Conservation (phyloP, 2,329 filamentous ascomycete genomes). For the Albophoma yamanashiensis region DNA sequence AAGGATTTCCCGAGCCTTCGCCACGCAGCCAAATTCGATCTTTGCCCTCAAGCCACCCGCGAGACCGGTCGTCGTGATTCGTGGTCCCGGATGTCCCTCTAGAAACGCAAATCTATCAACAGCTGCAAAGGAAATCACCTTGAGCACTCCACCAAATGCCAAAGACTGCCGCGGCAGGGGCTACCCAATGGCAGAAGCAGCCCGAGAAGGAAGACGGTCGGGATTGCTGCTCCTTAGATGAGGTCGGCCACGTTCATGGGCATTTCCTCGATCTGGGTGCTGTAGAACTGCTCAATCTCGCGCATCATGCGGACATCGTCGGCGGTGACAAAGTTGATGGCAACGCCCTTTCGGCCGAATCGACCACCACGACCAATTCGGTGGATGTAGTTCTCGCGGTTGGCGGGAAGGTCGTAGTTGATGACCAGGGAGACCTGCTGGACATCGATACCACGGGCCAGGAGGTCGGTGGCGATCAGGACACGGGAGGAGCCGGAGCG, state of each 20-base stretch:
- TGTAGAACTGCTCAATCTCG: constrained; percentile 99
- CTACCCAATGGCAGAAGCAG: constrained; percentile 10
- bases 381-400: constrained; percentile 99
- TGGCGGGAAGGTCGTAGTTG: constrained; percentile 98
- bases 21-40: constrained; percentile 23
- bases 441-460: constrained; percentile 99
- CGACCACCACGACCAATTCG: constrained; percentile 98
- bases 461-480: constrained; percentile 92
- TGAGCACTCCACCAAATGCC: constrained; percentile 18
- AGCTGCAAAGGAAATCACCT: constrained; percentile 22
- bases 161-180: constrained; percentile 14
- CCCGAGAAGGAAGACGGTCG: constrained; percentile 12
- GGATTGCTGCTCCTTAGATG: constrained; percentile 42
- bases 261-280: constrained; percentile 99
- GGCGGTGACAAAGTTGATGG: constrained; percentile 99
- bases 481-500: constrained; percentile 97
- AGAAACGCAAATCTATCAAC: constrained; percentile 30
- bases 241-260: constrained; percentile 84
- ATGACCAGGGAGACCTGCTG: constrained; percentile 99
- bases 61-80: constrained; percentile 12
- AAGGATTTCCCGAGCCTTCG: constrained; percentile 26
- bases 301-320: constrained; percentile 99
- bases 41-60: constrained; percentile 18
- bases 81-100: constrained; percentile 20
- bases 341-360: constrained; percentile 99